Conservation (phyloP, 2,329 filamentous ascomycete species). For the Diaporthe capsici region DNA sequence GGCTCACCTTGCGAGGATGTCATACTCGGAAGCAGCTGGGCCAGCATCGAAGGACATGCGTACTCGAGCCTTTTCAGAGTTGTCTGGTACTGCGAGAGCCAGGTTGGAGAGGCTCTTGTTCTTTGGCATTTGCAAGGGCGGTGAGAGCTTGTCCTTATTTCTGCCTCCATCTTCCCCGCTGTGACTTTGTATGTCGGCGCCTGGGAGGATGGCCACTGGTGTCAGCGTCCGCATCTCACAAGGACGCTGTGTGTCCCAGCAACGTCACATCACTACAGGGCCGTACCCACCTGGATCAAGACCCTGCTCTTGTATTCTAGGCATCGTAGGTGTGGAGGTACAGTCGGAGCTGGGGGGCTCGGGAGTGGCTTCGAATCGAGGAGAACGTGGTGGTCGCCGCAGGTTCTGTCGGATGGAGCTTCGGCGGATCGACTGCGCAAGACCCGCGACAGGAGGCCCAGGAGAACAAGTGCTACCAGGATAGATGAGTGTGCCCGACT, state of each 20-base stretch:
- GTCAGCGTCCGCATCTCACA: slow-evolving; percentile 32
- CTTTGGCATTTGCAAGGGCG: slow-evolving; percentile 70
- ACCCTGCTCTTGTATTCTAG: slow-evolving; percentile 58
- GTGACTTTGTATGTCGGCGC: slow-evolving; percentile 55
- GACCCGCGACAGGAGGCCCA: neutral
- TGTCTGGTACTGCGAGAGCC: slow-evolving; percentile 59
- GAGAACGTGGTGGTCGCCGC: neutral
- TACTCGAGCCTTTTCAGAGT: slow-evolving; percentile 72
- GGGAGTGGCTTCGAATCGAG: slow-evolving; percentile 22
- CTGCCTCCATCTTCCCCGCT: slow-evolving; percentile 59
- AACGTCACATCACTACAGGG: slow-evolving; percentile 33
- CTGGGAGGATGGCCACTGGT: slow-evolving; percentile 48
- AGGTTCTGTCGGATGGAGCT: neutral
- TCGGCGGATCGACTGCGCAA: slow-evolving; percentile 19
- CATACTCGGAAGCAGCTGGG: slow-evolving; percentile 72
- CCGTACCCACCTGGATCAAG: slow-evolving; percentile 58
- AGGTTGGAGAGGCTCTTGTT: slow-evolving; percentile 77
- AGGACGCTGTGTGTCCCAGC: slow-evolving; percentile 27
- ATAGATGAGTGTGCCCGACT: neutral
- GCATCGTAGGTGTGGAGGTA: slow-evolving; percentile 57
- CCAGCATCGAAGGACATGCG: slow-evolving; percentile 85
- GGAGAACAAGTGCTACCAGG: slow-evolving; percentile 14
- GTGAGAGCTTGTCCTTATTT: slow-evolving; percentile 56
- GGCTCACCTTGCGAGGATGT: slow-evolving; percentile 81
- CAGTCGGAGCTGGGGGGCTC: slow-evolving; percentile 11